Conservation (phyloP, 2,329 filamentous ascomycete species). For the Talaromyces sp. region DNA sequence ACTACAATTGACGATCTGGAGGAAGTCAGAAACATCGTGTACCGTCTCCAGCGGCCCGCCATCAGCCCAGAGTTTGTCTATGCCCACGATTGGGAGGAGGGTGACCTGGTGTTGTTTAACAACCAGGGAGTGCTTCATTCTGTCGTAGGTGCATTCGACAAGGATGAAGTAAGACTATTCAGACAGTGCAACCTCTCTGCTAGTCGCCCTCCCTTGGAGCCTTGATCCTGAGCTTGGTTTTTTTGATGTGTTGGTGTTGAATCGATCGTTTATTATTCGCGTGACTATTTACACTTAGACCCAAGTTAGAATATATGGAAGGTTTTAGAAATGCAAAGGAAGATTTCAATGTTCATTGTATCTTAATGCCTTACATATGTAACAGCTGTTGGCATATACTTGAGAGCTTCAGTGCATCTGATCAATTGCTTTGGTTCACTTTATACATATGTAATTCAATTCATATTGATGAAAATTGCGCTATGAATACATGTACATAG, state of each 20-base stretch:
- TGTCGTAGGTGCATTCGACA: constrained; percentile 68
- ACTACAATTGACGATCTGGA: constrained; percentile 63
- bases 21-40: constrained; percentile 64
- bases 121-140: constrained; percentile 71
- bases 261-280: background rate
- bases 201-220: constrained; percentile 4
- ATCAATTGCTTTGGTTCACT: background rate
- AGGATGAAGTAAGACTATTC: constrained; percentile 70
- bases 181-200: constrained; percentile 73
- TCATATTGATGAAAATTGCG: too few species aligned
- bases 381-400: too few species aligned
- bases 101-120: constrained; percentile 72
- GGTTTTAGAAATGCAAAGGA: too few species aligned
- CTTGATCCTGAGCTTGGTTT: background rate
- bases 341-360: too few species aligned
- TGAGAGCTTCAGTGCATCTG: too few species aligned
- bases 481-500: too few species aligned
- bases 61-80: constrained; percentile 67
- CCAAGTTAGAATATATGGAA: background rate
- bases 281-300: background rate
- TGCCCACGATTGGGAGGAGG: constrained; percentile 70
- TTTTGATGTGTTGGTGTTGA: background rate
- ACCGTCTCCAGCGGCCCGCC: constrained; percentile 65
- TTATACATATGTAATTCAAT: background rate
- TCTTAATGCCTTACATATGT: too few species aligned